These are phyloP conservation scores for Arxiozyma bovina DNA, from an alignment of 1,139 yeast species.

Conservation along the genomic window DNA sequence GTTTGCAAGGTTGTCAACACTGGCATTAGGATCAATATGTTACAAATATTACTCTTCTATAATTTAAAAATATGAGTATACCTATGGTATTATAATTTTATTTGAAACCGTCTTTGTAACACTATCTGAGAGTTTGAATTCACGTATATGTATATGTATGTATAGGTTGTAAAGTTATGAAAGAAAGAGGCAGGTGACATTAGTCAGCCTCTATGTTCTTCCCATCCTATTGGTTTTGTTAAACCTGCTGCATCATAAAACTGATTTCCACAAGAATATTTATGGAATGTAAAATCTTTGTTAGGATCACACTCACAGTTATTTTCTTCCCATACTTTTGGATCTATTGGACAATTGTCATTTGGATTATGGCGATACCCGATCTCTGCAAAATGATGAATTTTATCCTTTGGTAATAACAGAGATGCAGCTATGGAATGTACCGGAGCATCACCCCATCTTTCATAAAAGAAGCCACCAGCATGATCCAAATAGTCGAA, in stretches of 20 bases:
- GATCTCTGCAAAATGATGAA: constrained; percentile 72
- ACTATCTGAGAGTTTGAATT: not conserved
- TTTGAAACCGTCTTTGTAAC: no score
- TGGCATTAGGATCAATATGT: no score
- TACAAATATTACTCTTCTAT: no score
- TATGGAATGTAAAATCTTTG: constrained; percentile 59
- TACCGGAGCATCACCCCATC: constrained; percentile 93
- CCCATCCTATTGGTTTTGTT: constrained; percentile 36
- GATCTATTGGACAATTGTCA: constrained; percentile 57
- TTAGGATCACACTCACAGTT: constrained; percentile 57
- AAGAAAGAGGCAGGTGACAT: not conserved
- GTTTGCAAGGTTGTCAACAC: no score
- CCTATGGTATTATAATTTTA: not conserved
- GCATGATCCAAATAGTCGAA: constrained; percentile 64
- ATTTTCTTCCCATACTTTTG: constrained; percentile 39
- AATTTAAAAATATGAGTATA: no score
- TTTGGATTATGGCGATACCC: constrained; percentile 51
- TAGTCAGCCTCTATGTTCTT: not conserved
- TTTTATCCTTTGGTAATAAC: constrained; percentile 52
- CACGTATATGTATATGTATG: not conserved
- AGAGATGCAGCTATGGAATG: constrained; percentile 84
- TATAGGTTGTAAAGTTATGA: not conserved
- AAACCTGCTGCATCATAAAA: constrained; percentile 43
- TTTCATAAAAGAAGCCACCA: constrained; percentile 87
- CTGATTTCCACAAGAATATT: constrained; percentile 51